phyloP scores from a whole-genome alignment of 768 basidiomycete species.

The Psilocybe azurescens region DNA sequence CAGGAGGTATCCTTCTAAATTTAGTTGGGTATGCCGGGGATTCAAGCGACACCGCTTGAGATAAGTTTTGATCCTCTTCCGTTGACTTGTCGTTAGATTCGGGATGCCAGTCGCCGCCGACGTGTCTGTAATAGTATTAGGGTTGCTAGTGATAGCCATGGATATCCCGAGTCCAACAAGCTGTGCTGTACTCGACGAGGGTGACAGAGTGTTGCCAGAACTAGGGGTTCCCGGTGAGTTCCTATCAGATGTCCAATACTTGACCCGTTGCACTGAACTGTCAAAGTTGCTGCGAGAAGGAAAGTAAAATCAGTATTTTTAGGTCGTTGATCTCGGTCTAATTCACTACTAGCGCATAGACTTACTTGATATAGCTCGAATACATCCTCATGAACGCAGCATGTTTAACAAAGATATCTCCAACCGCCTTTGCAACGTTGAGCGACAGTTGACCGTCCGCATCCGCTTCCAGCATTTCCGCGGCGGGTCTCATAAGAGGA shows the following conservation, averaged over 20 bases:
- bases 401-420: constrained; percentile 89
- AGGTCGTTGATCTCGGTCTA: background rate
- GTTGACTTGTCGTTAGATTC: constrained; percentile 76
- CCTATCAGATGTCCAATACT: constrained; percentile 79
- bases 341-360: constrained; percentile 3
- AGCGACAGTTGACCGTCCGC: constrained; percentile 76
- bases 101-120: constrained; percentile 48
- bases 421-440: constrained; percentile 79
- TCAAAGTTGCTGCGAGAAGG: constrained; percentile 80
- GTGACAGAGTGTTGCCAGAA: constrained; percentile 54
- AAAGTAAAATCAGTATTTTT: constrained; percentile 6
- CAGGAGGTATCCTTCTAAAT: constrained; percentile 91
- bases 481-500: constrained; percentile 59
- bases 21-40: constrained; percentile 91
- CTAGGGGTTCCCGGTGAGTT: constrained; percentile 41
- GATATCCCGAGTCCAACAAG: constrained; percentile 64
- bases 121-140: constrained; percentile 47
- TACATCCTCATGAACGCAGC: constrained; percentile 99
- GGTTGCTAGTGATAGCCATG: constrained; percentile 56
- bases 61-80: constrained; percentile 87
- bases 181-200: constrained; percentile 65
- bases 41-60: constrained; percentile 89
- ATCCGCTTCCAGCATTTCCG: constrained; percentile 58
- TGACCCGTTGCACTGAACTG: constrained; percentile 86
- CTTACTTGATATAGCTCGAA: constrained; percentile 94